A percentile compares a stretch with the other conserved stretches of the same genome.
Evolutionary conservation across 768 basidiomycete genomes (phyloP).

Genomic region (Trametes meyenii): DNA sequence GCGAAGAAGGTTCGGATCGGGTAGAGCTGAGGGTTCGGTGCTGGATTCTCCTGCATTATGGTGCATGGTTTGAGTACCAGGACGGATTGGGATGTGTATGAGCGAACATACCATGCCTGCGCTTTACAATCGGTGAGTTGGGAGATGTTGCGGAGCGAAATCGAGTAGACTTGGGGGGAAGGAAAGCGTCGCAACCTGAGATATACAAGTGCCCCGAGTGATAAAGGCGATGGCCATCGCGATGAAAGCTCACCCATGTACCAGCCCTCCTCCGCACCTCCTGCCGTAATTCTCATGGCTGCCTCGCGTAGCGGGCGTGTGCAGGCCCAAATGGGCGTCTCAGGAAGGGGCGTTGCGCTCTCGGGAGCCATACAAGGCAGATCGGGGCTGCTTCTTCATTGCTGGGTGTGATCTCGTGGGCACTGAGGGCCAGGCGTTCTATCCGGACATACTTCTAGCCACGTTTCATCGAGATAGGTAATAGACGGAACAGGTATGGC

Average conservation of each 20-base stretch:
- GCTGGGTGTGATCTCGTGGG: not conserved
- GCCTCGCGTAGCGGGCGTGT: slow-evolving; percentile 4
- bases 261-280: not conserved
- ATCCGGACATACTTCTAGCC: not conserved
- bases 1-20: slow-evolving; percentile 24
- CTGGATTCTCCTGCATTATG: too few relatives aligned
- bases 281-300: slow-evolving; percentile 5
- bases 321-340: not conserved
- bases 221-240: slow-evolving; percentile 3
- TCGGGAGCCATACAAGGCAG: not conserved
- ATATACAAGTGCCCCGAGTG: not conserved
- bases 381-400: not conserved
- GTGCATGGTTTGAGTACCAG: too few relatives aligned
- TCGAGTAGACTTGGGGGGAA: not conserved
- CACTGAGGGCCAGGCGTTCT: not conserved
- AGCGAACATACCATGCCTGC: too few relatives aligned
- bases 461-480: not conserved
- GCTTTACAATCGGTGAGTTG: not conserved
- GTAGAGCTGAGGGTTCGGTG: too few relatives aligned
- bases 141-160: not conserved
- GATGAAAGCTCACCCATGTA: not conserved
- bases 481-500: not conserved
- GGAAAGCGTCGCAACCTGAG: not conserved
- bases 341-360: not conserved
- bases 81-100: too few relatives aligned